phyloP scores from a whole-genome alignment of 306 rosid species.

The Quercus alba region DNA sequence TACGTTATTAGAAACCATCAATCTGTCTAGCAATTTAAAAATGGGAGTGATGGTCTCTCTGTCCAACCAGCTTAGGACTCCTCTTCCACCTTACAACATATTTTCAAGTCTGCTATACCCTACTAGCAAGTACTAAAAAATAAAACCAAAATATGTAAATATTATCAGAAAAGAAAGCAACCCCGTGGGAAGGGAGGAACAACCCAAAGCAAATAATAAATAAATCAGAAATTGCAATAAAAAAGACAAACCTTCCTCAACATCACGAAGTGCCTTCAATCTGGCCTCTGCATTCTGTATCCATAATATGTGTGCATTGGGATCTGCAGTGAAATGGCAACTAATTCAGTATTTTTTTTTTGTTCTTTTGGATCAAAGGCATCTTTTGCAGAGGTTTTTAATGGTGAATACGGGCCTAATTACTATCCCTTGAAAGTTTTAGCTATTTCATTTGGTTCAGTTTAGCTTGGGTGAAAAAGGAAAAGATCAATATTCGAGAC shows the following conservation, averaged over 20 bases:
- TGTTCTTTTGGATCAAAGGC: not conserved
- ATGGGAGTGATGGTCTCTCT: not conserved
- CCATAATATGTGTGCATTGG: conserved; percentile 89
- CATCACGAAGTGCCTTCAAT: conserved; percentile 73
- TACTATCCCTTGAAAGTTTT: not conserved
- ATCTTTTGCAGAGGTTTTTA: not conserved
- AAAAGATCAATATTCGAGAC: not conserved
- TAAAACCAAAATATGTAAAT: not conserved
- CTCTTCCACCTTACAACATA: not conserved
- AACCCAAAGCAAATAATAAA: not conserved
- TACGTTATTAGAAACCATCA: not conserved
- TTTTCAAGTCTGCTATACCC: not conserved
- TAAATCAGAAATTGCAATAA: not conserved
- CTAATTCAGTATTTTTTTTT: not conserved
- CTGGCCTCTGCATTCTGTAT: conserved; percentile 67
- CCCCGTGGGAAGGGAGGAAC: not conserved
- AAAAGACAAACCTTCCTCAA: conserved; percentile 54
- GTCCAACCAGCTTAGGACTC: not conserved
- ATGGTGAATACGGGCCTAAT: not conserved
- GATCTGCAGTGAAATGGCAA: conserved; percentile 52
- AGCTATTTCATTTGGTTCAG: not conserved
- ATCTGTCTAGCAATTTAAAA: not conserved
- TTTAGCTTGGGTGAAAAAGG: not conserved
- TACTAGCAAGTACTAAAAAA: not conserved
- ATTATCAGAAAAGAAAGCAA: not conserved